A percentile compares a stretch with the other conserved stretches of the same genome.
These are phyloP conservation scores for Strobilomyces dryophilus DNA, from an alignment of 768 basidiomycete species.

Conservation along the genomic window DNA sequence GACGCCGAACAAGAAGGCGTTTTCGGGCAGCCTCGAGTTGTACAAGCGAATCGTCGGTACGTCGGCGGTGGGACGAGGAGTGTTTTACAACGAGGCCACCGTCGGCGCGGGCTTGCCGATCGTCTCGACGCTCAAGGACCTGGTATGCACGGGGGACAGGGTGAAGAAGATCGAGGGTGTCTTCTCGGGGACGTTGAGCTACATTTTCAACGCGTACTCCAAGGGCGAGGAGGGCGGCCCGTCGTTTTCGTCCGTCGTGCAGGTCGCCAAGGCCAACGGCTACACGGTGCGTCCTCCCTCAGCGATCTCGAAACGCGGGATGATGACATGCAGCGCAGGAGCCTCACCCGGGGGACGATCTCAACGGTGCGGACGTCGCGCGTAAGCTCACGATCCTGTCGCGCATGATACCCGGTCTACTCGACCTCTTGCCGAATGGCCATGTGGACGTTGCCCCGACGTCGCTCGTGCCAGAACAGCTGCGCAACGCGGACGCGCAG, in stretches of 20 bases:
- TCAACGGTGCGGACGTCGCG: constrained; percentile 95
- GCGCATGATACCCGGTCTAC: constrained; percentile 56
- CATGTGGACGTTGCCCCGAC: constrained; percentile 76
- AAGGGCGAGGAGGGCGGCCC: constrained; percentile 64
- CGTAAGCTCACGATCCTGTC: constrained; percentile 96
- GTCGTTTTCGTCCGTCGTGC: constrained; percentile 86
- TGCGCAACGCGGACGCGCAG: constrained; percentile 71
- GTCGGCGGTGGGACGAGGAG: constrained; percentile 38
- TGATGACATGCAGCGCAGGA: constrained; percentile 55
- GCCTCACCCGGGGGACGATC: constrained; percentile 95
- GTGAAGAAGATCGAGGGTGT: constrained; percentile 95
- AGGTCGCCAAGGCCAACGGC: constrained; percentile 83
- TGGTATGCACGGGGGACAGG: constrained; percentile 90
- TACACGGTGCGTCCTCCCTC: constrained; percentile 67
- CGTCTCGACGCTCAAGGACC: constrained; percentile 85
- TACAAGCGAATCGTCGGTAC: constrained; percentile 66
- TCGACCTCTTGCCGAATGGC: constrained; percentile 62
- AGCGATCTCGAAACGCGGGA: not conserved
- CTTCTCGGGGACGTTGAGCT: constrained; percentile 95
- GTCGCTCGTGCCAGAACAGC: constrained; percentile 78
- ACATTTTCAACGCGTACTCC: constrained; percentile 98
- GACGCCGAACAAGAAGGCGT: constrained; percentile 98
- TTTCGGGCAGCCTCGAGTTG: constrained; percentile 64
- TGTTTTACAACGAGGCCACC: constrained; percentile 82
- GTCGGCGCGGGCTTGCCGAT: constrained; percentile 96